Evolutionary conservation across 78 protist species (phyloP).

Genomic region (Planoprotostelium fungivorum): DNA sequence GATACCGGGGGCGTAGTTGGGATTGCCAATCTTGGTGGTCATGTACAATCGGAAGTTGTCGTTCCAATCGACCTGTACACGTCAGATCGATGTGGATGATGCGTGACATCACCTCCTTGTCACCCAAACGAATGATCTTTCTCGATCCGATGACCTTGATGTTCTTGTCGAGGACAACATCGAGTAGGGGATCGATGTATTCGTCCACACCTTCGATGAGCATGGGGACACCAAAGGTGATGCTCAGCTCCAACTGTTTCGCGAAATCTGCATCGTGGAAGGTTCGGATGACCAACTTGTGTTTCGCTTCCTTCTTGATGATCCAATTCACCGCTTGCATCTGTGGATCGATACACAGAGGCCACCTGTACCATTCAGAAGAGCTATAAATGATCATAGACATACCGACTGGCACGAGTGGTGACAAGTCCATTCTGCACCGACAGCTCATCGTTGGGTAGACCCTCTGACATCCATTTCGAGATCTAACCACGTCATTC

Average conservation of each 20-base stretch:
- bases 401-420: slow-evolving; percentile 27
- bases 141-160: slow-evolving; percentile 15
- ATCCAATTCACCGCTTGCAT: slow-evolving; percentile 86
- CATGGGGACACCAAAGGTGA: slow-evolving; percentile 74
- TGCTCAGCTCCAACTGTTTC: slow-evolving; percentile 42
- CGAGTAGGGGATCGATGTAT: slow-evolving; percentile 77
- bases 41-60: slow-evolving; percentile 72
- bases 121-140: slow-evolving; percentile 77
- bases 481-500: not conserved
- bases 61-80: slow-evolving; percentile 73
- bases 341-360: slow-evolving; percentile 85
- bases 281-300: slow-evolving; percentile 50
- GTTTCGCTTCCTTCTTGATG: slow-evolving; percentile 29
- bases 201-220: slow-evolving; percentile 84
- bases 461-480: slow-evolving; percentile 69
- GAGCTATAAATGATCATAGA: not conserved
- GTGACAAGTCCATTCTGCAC: slow-evolving; percentile 78
- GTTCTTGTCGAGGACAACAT: slow-evolving; percentile 77
- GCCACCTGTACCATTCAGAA: slow-evolving; percentile 41
- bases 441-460: slow-evolving; percentile 80
- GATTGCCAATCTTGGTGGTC: slow-evolving; percentile 87
- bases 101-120: slow-evolving; percentile 8
- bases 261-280: slow-evolving; percentile 53
- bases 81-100: slow-evolving; percentile 63
- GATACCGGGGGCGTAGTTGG: slow-evolving; percentile 82